A percentile compares a stretch with the other conserved stretches of the same genome.
Conservation (phyloP, 2,329 filamentous ascomycete genomes). For the Calonectria pteridis region DNA sequence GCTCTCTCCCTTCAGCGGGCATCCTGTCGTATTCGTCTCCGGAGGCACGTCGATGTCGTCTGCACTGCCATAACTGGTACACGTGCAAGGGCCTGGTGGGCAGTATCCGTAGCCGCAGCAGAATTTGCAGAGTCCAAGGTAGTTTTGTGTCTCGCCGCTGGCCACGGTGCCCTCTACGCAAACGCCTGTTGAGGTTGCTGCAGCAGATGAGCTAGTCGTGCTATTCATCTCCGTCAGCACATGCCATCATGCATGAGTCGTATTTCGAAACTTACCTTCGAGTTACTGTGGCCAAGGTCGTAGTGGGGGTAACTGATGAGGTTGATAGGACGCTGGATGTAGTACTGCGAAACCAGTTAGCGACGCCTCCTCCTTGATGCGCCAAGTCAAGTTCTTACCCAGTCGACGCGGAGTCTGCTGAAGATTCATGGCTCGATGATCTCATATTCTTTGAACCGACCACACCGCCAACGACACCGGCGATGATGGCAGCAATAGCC, state of each 20-base stretch:
- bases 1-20: constrained; percentile 14
- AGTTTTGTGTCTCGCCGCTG: constrained; percentile 22
- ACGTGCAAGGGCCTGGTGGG: constrained; percentile 25
- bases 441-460: not conserved
- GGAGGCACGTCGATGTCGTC: not conserved
- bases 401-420: not conserved
- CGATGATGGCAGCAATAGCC: not conserved
- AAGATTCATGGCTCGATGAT: not conserved
- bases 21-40: constrained; percentile 5
- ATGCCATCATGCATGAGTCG: accelerated
- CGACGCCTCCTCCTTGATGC: too few relatives aligned
- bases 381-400: not conserved
- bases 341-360: not conserved
- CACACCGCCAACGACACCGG: not conserved
- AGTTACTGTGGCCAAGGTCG: not conserved
- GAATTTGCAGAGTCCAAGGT: constrained; percentile 29
- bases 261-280: not conserved
- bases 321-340: not conserved
- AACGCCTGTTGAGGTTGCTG: constrained; percentile 13
- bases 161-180: constrained; percentile 26
- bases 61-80: not conserved
- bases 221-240: not conserved
- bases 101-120: constrained; percentile 30
- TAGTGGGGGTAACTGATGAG: not conserved
- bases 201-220: not conserved